phyloP scores from a whole-genome alignment of 805 yeast species.

The Debaryomyces maramus region DNA sequence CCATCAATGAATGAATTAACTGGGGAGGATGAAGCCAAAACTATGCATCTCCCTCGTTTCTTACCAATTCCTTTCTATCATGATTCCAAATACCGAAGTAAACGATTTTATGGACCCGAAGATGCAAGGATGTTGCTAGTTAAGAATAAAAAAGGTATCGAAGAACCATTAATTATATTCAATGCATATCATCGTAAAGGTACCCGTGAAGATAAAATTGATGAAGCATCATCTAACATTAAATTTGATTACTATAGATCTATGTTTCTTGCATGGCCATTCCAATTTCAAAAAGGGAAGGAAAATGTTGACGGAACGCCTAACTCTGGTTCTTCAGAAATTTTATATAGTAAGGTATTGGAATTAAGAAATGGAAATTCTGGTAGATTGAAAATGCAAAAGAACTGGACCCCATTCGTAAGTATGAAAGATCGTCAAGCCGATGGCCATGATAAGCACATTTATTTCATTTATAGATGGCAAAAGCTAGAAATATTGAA shows the following conservation, averaged over 20 bases:
- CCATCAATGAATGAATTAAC: constrained; percentile 10
- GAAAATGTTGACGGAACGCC: constrained; percentile 22
- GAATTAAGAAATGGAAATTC: constrained; percentile 18
- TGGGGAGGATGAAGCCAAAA: constrained; percentile 2
- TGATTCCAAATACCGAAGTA: constrained; percentile 9
- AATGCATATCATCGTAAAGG: constrained; percentile 5
- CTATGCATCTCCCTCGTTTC: constrained; percentile 10
- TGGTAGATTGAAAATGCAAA: constrained; percentile 12
- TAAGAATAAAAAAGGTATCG: constrained; percentile 23
- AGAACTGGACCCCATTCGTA: constrained; percentile 27
- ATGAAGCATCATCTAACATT: constrained; percentile 3
- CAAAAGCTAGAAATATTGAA: constrained; percentile 14
- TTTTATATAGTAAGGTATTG: constrained; percentile 18
- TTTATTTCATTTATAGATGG: constrained; percentile 21
- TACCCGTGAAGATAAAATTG: neutral
- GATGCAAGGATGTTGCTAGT: constrained; percentile 26
- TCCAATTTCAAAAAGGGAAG: constrained; percentile 32
- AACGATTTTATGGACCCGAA: constrained; percentile 26
- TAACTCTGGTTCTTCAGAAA: constrained; percentile 12
- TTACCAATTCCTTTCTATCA: constrained; percentile 14
- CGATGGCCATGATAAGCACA: constrained; percentile 14
- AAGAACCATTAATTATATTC: constrained; percentile 14
- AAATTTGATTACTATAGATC: constrained; percentile 18
- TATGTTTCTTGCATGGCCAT: constrained; percentile 34
- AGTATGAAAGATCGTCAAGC: constrained; percentile 5